phyloP scores from a whole-genome alignment of 768 basidiomycete species.

The Phylloporus arenicola region DNA sequence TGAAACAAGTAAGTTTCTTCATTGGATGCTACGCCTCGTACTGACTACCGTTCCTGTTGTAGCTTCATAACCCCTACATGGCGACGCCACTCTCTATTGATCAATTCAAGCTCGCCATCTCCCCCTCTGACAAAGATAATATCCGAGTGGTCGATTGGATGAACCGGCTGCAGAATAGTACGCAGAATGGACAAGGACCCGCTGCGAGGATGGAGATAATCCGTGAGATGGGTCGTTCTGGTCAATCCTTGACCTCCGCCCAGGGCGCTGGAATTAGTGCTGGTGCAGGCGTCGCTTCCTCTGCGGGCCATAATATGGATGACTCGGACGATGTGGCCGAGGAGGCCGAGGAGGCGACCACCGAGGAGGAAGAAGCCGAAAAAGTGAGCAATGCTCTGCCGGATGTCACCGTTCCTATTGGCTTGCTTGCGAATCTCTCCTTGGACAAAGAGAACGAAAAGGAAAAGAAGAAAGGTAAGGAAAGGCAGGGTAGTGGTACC shows the following conservation, averaged over 20 bases:
- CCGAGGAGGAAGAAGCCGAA: conserved; percentile 38
- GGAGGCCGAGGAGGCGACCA: conserved; percentile 27
- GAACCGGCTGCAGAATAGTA: conserved; percentile 59
- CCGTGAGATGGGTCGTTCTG: conserved; percentile 30
- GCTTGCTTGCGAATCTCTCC: conserved; percentile 67
- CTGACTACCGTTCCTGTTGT: background rate
- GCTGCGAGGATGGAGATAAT: conserved; percentile 25
- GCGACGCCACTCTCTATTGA: conserved; percentile 77
- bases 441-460: conserved; percentile 50
- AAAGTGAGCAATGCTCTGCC: conserved; percentile 51
- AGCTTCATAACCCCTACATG: conserved; percentile 70
- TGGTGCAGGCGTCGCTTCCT: background rate
- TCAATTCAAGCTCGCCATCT: conserved; percentile 72
- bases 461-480: conserved; percentile 33
- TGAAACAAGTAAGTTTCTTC: conserved; percentile 59
- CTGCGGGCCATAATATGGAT: conserved; percentile 1
- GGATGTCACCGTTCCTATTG: conserved; percentile 68
- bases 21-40: background rate
- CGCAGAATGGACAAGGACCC: conserved; percentile 42
- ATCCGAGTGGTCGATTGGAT: conserved; percentile 70
- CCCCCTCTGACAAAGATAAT: conserved; percentile 67
- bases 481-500: conserved; percentile 23
- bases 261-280: background rate
- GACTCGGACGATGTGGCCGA: conserved; percentile 39
- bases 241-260: background rate